These are phyloP conservation scores for Colletotrichum sp. DNA, from an alignment of 2,329 filamentous ascomycete genomes.

Conservation along the genomic window DNA sequence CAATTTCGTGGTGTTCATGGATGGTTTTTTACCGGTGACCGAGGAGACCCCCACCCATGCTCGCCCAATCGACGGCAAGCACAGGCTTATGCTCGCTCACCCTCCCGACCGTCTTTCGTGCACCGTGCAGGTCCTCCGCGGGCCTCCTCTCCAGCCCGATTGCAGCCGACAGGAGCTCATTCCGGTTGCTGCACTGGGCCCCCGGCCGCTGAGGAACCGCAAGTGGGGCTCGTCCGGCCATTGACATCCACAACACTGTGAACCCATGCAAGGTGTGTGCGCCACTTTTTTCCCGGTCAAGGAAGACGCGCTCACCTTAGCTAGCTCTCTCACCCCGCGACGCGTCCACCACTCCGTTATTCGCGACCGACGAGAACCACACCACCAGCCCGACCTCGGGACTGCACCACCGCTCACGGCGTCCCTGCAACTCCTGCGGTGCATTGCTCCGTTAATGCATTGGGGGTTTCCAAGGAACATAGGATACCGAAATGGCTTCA, in stretches of 20 bases:
- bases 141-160: not conserved
- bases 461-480: not conserved
- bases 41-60: not conserved
- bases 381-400: not conserved
- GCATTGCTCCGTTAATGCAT: not conserved
- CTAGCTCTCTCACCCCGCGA: not conserved
- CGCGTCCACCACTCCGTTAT: constrained; percentile 1
- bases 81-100: not conserved
- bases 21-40: not conserved
- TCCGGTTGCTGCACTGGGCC: not conserved
- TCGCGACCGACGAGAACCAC: not conserved
- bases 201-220: not conserved
- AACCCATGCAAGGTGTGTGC: not conserved
- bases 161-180: not conserved
- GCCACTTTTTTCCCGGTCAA: not conserved
- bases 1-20: not conserved
- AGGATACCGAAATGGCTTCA: not conserved
- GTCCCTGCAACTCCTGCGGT: not conserved
- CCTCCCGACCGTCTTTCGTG: not conserved
- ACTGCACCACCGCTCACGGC: not conserved
- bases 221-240: not conserved
- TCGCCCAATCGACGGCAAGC: not conserved
- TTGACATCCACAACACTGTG: not conserved
- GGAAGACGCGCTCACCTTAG: constrained; percentile 5
- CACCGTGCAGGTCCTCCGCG: not conserved